These are phyloP conservation scores for Solanum microdontum DNA, from an alignment of 257 asterid genomes.

Conservation along the genomic window DNA sequence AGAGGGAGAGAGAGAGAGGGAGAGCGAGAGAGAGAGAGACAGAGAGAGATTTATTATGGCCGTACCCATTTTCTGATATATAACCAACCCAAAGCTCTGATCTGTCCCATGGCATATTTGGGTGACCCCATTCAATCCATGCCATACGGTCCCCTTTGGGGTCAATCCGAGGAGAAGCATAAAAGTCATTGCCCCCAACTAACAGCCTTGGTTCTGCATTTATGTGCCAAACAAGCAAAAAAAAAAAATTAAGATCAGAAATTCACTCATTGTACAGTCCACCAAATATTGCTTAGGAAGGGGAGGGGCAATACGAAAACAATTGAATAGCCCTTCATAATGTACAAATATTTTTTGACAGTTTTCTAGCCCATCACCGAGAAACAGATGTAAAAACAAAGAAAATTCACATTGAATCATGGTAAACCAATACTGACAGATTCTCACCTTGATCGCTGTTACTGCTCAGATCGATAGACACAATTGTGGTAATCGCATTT, in stretches of 20 bases:
- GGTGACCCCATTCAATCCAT: slow-evolving; percentile 97
- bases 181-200: slow-evolving; percentile 72
- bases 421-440: neutral
- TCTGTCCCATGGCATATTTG: slow-evolving; percentile 98
- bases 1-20: fast-evolving
- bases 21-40: fast-evolving
- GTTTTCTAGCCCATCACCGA: neutral
- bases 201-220: slow-evolving; percentile 65
- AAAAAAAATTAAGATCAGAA: neutral
- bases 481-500: slow-evolving; percentile 64
- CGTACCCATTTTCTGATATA: slow-evolving; percentile 74
- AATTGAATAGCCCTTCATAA: neutral
- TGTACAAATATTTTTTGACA: neutral
- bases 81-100: slow-evolving; percentile 98
- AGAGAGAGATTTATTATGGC: neutral
- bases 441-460: slow-evolving; percentile 41
- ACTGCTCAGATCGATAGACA: slow-evolving; percentile 39
- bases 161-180: slow-evolving; percentile 91
- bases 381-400: neutral
- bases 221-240: neutral
- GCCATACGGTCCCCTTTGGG: slow-evolving; percentile 73
- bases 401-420: neutral
- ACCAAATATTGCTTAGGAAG: neutral
- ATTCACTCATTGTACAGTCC: neutral
- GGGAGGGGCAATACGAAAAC: neutral